phyloP scores from a whole-genome alignment of 2,329 filamentous ascomycete species.

The Akanthomyces muscarius region DNA sequence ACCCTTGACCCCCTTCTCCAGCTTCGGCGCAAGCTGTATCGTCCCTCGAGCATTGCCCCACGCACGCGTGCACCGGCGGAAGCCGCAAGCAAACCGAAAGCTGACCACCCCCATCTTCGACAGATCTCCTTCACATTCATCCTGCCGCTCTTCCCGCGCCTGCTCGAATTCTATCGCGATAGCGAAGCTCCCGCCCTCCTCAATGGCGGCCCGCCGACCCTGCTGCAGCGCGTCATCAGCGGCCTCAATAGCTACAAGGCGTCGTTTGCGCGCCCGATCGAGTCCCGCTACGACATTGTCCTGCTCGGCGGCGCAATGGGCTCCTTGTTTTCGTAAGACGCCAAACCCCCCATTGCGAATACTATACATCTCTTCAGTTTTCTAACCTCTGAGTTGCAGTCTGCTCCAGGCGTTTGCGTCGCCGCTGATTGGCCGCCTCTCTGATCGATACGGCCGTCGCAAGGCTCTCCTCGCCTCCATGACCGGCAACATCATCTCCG shows the following conservation, averaged over 20 bases:
- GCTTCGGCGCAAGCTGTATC: not conserved
- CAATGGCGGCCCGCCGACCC: conserved; percentile 50
- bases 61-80: too few species aligned
- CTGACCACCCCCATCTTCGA: conserved; percentile 14
- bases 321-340: conserved; percentile 71
- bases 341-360: not conserved
- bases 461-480: conserved; percentile 87
- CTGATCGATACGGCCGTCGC: conserved; percentile 82
- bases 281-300: conserved; percentile 95
- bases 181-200: conserved; percentile 59
- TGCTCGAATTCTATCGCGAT: conserved; percentile 93
- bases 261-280: conserved; percentile 85
- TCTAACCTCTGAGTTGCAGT: conserved; percentile 38
- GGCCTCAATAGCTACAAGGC: conserved; percentile 94
- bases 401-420: conserved; percentile 89
- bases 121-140: conserved; percentile 99
- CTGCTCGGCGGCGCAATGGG: conserved; percentile 89
- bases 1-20: not conserved
- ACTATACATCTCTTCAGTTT: not conserved
- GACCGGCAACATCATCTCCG: conserved; percentile 87
- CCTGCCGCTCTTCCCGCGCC: conserved; percentile 88
- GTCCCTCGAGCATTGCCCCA: not conserved
- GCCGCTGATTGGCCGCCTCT: conserved; percentile 83
- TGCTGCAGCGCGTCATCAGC: conserved; percentile 74
- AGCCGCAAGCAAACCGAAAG: not conserved